Evolutionary conservation across 1,139 yeast species (phyloP), one percentile per base, ranked within the genome.

Genomic region (Pichia sp.): DNA sequence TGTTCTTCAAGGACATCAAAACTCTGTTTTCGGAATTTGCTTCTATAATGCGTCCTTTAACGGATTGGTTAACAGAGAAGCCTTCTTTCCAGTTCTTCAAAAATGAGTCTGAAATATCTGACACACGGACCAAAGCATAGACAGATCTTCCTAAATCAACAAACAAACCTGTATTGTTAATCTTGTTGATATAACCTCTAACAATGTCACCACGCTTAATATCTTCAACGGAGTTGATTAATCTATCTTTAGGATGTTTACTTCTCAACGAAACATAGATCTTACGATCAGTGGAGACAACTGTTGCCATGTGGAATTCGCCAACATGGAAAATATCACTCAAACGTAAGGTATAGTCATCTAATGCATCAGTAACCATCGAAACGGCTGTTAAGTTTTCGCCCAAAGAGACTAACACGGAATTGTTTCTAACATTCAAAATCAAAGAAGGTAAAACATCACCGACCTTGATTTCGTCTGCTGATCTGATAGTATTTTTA

Each of bases 21-120:
- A 92, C 78, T 65, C 85, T 80, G 29, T 85, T 83, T 60, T 82
- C 84, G 49, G 78, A 79, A 44, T 81, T 81, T 58, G 89, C 79
- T 51, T 82, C 74, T 24, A 85, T 72, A 55, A 90, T 82, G 68
- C 87, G 88, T 62, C 93, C 97, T 49, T 75, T 68, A n/a, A 92
- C 92, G 24, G 79, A 74, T 71, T 91, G 96, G 67, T 86, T 81
- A 36, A 82, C 79, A 60, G 78, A 78, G 75, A 80, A 89, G 61
- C 77, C 80, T 62, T 83, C 83, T 73, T 88, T 88, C 98, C 98
- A 93, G 60, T 93, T 96, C 63, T 85, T 85, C 66, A 90, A 74
- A 65, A 75, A 88, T 1, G 86, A 77, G 65, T 93, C 98, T 10
- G 95, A 88, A 51, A 92, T 75, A 69, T 92, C 93, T 49, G 86